phyloP scores from a whole-genome alignment of 352 stramenopile species.

The Pythium folliculosum region DNA sequence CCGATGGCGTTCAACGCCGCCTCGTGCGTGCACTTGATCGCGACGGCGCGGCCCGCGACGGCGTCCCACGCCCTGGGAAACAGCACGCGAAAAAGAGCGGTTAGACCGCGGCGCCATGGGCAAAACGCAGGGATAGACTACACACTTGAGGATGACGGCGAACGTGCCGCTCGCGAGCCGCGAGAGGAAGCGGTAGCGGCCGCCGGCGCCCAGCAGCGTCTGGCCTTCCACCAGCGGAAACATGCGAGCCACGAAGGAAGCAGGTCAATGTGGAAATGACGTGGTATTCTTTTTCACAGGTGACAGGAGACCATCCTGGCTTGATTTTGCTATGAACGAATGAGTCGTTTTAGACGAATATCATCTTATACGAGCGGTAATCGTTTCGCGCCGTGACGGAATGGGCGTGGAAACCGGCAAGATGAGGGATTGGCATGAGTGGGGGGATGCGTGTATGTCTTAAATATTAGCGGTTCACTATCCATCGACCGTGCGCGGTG shows the following conservation, averaged over 20 bases:
- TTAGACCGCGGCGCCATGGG: background rate
- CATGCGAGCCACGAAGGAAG: background rate
- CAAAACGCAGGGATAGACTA: background rate
- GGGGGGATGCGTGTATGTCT: background rate
- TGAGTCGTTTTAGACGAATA: too few species aligned
- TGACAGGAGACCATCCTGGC: background rate
- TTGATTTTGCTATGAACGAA: too few species aligned
- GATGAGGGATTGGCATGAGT: background rate
- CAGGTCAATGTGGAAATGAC: background rate
- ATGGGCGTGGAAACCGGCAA: background rate
- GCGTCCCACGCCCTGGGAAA: conserved; percentile 51
- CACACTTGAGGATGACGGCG: conserved; percentile 63
- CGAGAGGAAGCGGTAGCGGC: conserved; percentile 74
- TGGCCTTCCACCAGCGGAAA: conserved; percentile 66
- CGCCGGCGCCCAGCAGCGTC: conserved; percentile 51
- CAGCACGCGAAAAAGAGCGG: background rate
- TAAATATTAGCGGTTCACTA: conserved; percentile 18
- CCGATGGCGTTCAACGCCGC: conserved; percentile 52
- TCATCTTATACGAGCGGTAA: too few species aligned
- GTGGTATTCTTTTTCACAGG: conserved; percentile 8
- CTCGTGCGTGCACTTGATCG: conserved; percentile 69
- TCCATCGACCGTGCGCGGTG: background rate
- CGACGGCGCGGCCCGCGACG: conserved; percentile 41
- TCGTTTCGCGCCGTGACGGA: background rate
- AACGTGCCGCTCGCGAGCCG: conserved; percentile 74